Evolutionary conservation across 352 stramenopile species (phyloP), one percentile per base, ranked within the genome.

Genomic region (Phytophthora podocarpi): DNA sequence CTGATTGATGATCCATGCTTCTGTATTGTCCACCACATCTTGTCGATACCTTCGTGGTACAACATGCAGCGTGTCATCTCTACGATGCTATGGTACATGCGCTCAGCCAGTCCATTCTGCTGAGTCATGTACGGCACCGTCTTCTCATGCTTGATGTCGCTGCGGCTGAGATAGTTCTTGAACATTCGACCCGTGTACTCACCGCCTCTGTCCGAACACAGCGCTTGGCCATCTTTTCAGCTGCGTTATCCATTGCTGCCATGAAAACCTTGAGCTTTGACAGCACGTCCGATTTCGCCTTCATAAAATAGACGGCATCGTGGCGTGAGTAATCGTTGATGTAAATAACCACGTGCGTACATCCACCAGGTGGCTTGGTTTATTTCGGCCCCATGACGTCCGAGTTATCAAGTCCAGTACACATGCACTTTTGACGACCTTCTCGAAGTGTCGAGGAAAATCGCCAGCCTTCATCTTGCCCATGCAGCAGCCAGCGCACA

Each of bases 241-340:
- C 15, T 39, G n/a, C 7, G 7, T 0, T 57, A 52, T 68, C 49
- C 24, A 49, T 34, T 21, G 15, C 7, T 30, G 27, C 27, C 24
- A 59, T 55, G 35, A 41, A 74, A 5, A 36, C 12, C 24, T 54
- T 60, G 20, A 74, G 59, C 15, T 59, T 60, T 0, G 28, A 16
- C 9, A 63, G 31, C 6, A 65, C 32, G 21, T 73, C 59, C 0
- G 52, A 64, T 20, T 77, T 77, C 24, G 26, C 13, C 26, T 59
- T 65, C 39, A 73, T 15, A 5, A 69, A 62, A 26, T 72, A 70
- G 1, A 62, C 52, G 5, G 16, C 41, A 3, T 62, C 45, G 43
- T 60, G 46, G 6, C 57, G 46, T 16, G 58, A 65, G 36, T 42
- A 67, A 18, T 77, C 64, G 15, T 78, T 55, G 18, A 78, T 57